Base-by-base conservation (phyloP, 257 asterid genomes). In the Forsythia suspensa region DNA sequence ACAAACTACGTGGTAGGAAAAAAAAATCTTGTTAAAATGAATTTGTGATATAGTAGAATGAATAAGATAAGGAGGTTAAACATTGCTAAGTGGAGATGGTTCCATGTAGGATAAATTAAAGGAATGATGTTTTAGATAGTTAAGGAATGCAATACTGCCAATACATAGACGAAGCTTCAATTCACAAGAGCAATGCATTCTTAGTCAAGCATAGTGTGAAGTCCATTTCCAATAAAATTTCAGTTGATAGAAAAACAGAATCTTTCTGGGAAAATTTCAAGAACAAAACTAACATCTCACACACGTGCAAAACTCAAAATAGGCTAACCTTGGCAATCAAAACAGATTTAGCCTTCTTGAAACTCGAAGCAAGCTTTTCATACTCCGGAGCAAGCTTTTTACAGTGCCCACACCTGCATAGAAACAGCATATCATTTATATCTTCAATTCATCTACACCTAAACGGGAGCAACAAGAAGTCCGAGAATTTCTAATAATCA, bases 361-460 rank as follows among this genome's bases (percentile, higher is more conserved):
- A 95, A 85, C 94, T 95, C 18, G 92, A 94, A 70, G 91, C 99
- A 9, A 93, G 97, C 89, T 92, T 87, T 76, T 95, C 98, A 75
- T 87, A 95, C 80, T 95, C 98, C 0, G 99, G 99, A 72, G 98
- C 97, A 73, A 95, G 97, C 88, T 95, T 95, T 78, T 92, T 95
- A 84, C 98, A 95, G 88, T 95, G 99, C 44, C 99, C 97, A 71
- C 98, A 95, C 99, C 98, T 95, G 92, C 77, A 77, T 37, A 69
- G 72, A 59, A 74, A 71, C 42, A 72, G 11, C 7, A 20, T 59
- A 55, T 42, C 65, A 71, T n/a, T 4, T 0, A 39, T 34, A 39
- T 37, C 21, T 15, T 42, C 61, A 63, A 73, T 29, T 63, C 7
- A 24, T 63, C 38, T 63, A 18, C 78, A 34, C 13, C 12, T 37